Base-by-base conservation (phyloP, 441 rosid species). In the Erodium texanum region DNA sequence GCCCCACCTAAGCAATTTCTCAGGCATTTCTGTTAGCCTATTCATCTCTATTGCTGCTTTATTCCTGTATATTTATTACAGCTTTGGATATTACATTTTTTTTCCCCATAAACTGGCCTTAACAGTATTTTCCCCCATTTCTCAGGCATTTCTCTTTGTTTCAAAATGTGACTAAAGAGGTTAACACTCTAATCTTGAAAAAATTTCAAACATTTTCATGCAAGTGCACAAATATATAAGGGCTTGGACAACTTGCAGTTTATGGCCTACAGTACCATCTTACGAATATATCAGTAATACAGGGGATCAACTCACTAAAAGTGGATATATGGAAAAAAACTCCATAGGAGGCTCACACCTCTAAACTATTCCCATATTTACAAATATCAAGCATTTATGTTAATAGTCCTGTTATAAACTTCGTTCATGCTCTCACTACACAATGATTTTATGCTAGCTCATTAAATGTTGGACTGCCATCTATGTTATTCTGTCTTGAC, bases 331-430 rank as follows among this genome's bases (percentile, higher is more conserved):
- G 29, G 29, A 27, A 27, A 27, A 27, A n/a, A n/a, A n/a, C n/a
- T n/a, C n/a, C n/a, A n/a, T n/a, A n/a, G n/a, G n/a, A n/a, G n/a
- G n/a, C n/a, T n/a, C n/a, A n/a, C n/a, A n/a, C n/a, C n/a, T n/a
- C n/a, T 14, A 48, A 48, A 48, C 54, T 48, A 48, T 18, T 52
- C 14, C 59, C n/a, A 18, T 18, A 16, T 52, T n/a, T 5, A 52
- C 59, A 52, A 52, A 52, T 52, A n/a, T 52, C 59, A 52, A 52
- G 22, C 59, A 52, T 52, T 18, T 52, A 52, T n/a, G 59, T 52
- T n/a, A 52, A 20, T 8, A 3, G 9, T n/a, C 6, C 6, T 5
- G 22, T n/a, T 7, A 12, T 18, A 16, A n/a, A 52, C 18, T 16
- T 18, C 22, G 59, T 16, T 52, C 59, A 52, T 16, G 22, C 8